Evolutionary conservation across 352 stramenopile genomes (phyloP).

Genomic region (Phytopythium delawarense): DNA sequence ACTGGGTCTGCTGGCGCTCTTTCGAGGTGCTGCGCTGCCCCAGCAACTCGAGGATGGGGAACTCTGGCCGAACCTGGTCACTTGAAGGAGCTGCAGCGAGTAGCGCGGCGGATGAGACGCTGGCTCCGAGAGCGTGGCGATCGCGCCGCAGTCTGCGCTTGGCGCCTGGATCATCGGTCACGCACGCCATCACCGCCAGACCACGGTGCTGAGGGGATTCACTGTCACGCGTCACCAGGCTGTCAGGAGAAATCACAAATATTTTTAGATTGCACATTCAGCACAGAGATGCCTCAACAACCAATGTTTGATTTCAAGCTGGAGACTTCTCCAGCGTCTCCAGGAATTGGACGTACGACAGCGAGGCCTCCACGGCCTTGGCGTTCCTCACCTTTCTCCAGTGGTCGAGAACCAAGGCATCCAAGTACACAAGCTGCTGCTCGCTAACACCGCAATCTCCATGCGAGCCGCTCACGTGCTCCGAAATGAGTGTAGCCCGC

Average conservation of each 20-base stretch:
- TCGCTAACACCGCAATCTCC: slow-evolving; percentile 24
- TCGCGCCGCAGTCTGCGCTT: background rate
- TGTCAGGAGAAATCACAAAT: background rate
- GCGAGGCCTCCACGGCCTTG: slow-evolving; percentile 26
- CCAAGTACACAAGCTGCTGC: slow-evolving; percentile 57
- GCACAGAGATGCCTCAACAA: no score
- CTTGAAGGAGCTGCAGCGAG: slow-evolving; percentile 3
- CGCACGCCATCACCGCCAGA: background rate
- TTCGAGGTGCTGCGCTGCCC: background rate
- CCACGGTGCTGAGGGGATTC: background rate
- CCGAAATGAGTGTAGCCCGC: slow-evolving; percentile 15
- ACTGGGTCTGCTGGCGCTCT: background rate
- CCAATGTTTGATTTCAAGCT: background rate
- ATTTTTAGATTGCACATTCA: background rate
- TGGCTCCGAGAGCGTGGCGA: slow-evolving; percentile 22
- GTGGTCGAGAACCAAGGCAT: slow-evolving; percentile 53
- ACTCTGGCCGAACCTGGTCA: slow-evolving; percentile 10
- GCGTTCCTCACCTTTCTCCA: slow-evolving; percentile 34
- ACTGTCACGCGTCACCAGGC: background rate
- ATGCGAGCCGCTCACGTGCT: slow-evolving; percentile 35
- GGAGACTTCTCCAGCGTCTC: slow-evolving; percentile 14
- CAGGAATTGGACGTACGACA: slow-evolving; percentile 49
- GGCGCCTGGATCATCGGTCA: background rate
- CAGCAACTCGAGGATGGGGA: slow-evolving; percentile 33
- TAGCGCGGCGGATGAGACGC: slow-evolving; percentile 32